Evolutionary conservation across 805 yeast genomes (phyloP), one percentile per base, ranked within the genome.

Genomic region (Kuraishia ogatae): DNA sequence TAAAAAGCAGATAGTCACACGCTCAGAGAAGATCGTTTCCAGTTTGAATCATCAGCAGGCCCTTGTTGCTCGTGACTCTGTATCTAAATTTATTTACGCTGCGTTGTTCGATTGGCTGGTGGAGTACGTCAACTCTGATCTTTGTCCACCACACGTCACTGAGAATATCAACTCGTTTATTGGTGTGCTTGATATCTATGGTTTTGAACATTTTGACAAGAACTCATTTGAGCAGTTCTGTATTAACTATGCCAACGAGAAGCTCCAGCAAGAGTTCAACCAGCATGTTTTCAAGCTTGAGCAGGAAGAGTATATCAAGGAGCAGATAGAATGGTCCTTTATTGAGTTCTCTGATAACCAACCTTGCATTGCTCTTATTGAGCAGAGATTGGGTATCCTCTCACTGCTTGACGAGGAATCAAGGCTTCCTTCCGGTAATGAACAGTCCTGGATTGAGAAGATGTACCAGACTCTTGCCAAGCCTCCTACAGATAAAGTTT

Each of bases 191-290:
- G 99, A 93, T 85, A 93, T 93, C 63, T 93, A 93, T 66, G 99
- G 99, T 23, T 93, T 93, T 69, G 99, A 93, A 71, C 97, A 93
- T 71, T 93, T 93, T 68, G 92, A 89, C 61, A 84, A 82, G 64
- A 93, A 93, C 72, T 91, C 97, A 8, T 93, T 93, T 66, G 99
- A 93, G 72, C 99, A 93, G 71, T 93, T 93, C 71, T 93, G 99
- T 75, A 92, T 92, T 72, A 92, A 92, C 70, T 92, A 92, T 69
- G 97, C 97, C 50, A 92, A 92, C 71, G 99, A 93, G 74, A 93
- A 93, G 72, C 79, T 93, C 63, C 98, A 93, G 72, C 98, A 93
- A 71, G 97, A 93, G 70, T 93, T 93, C 72, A 93, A 92, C 65
- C 97, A 91, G 74, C 97, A 93, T 65, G 97, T 93, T 54, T 93